Evolutionary conservation across 257 asterid genomes (phyloP), one percentile per base, ranked within the genome.

Genomic region (Petrea volubilis): DNA sequence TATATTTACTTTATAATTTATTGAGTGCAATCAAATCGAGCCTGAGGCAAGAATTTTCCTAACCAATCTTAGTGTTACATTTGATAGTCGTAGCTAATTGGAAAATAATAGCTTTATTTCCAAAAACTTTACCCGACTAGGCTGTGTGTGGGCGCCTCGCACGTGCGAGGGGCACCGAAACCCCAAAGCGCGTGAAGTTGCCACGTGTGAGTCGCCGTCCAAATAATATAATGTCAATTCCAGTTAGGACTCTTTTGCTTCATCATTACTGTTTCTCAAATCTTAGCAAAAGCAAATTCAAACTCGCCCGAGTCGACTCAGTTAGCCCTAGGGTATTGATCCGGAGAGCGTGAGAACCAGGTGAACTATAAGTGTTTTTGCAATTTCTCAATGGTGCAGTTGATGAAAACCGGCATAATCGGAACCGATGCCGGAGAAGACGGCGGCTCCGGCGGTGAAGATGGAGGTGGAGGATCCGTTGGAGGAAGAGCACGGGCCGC

Each of bases 131-230:
- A n/a, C n/a, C n/a, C n/a, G n/a, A n/a, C n/a, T n/a, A n/a, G n/a
- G n/a, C n/a, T n/a, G n/a, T n/a, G n/a, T n/a, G n/a, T n/a, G n/a
- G n/a, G 61, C 20, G 52, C 50, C n/a, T 10, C 7, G 67, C 78
- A 44, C 78, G 61, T 64, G 29, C 46, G 50, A 41, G 60, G 11
- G 49, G 29, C 67, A 61, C 81, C 64, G 70, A 62, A 77, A 29
- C 27, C 55, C 68, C 29, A 51, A 52, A 29, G 75, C 81, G 41
- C 66, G 49, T 50, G 47, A 72, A 64, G 71, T 47, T 7, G 80
- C 68, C 87, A 83, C 85, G 87, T 80, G 87, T 77, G 74, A 52
- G 74, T 73, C 83, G 83, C 85, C 84, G 83, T 62, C 79, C 56
- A 43, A 72, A 76, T 76, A 68, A 75, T 57, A 71, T 50, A 46